Base-by-base conservation (phyloP, 164 flowering plant genomes). In the Berberis thunbergii region DNA sequence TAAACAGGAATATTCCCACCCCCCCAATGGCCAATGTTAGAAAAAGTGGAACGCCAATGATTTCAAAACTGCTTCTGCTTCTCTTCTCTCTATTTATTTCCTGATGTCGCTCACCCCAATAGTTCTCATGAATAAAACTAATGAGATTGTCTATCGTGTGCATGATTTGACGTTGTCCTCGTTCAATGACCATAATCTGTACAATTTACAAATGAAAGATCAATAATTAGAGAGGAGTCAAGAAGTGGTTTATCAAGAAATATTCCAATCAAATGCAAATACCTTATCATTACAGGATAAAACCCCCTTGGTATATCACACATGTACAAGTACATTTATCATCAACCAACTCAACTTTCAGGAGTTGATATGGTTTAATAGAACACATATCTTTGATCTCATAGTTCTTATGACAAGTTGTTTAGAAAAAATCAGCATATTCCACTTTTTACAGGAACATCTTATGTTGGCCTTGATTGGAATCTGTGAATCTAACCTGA, bases 131-230 rank as follows among this genome's bases (percentile, higher is more conserved):
- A 9, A 93, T 70, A 66, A 84, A 76, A 67, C 54, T 85, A 75
- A 76, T 72, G 12, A 93, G 83, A 45, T 75, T 86, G 67, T 90
- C 97, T 46, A 93, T 67, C 70, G 81, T 94, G 67, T 84, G 96
- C 84, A 87, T 82, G 42, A 87, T 68, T 74, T 88, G 92, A 2
- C 90, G 83, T 61, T 93, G 98, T 10, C 86, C 83, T 11, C 96
- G 80, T 0, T 78, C 67, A 54, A 92, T 73, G 53, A 61, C 66
- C 45, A 75, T 60, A 57, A 92, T 74, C 98, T 93, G 87, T 65
- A 67, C 8, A 61, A 10, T 40, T 62, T 2, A 62, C 26, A 26
- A 26, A 26, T 26, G 26, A 26, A 54, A 6, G 44, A 38, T n/a
- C 41, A 54, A 26, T 26, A 26, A 26, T 26, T 26, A 26, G 0